Evolutionary conservation across 208 protist genomes (phyloP), one percentile per base, ranked within the genome.

Genomic region (Wallacemonas sp.): DNA sequence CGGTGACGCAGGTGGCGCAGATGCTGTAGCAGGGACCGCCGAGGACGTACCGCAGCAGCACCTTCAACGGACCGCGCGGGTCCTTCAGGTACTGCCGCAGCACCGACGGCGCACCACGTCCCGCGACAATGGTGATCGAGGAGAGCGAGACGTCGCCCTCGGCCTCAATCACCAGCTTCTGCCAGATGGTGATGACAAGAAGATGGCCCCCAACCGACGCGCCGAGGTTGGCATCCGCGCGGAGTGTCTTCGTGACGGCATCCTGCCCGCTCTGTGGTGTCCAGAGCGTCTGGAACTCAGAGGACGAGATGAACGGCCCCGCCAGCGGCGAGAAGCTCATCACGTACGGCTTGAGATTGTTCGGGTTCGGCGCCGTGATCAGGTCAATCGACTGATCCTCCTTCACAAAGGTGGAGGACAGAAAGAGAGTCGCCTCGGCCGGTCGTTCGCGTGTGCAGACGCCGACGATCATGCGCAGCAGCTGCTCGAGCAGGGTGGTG

Each of bases 91-190:
- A 17, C 2, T 4, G 14, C 30, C 52, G 24, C 1, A 58, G 32
- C 4, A 24, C n/a, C 3, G 52, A 21, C 21, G 65, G 26, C 2
- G 57, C 26, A 5, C 63, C 65, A 14, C 72, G 68, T 0, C 69
- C 66, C 11, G 72, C 24, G n/a, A 79, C 21, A 6, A 83, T 3
- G n/a, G 61, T 52, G 9, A 74, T 16, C 0, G 77, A 73, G 36
- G 72, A 78, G 21, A 76, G 27, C n/a, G 58, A 67, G 1, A 78
- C 60, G 63, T 83, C 72, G 23, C 68, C 26, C 66, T 83, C 77
- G 14, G 48, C 49, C 34, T 44, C 65, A 26, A 83, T 19, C 17
- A 46, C 33, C 32, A 72, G 41, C 49, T 78, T 71, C 55, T 77
- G 70, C 71, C 72, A 74, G 2, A 78, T 21, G 2, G 61, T 70